A percentile compares a stretch with the other conserved stretches of the same genome.
These are phyloP conservation scores for Colletotrichum limetticola DNA, from an alignment of 2,329 filamentous ascomycete genomes.

Conservation along the genomic window DNA sequence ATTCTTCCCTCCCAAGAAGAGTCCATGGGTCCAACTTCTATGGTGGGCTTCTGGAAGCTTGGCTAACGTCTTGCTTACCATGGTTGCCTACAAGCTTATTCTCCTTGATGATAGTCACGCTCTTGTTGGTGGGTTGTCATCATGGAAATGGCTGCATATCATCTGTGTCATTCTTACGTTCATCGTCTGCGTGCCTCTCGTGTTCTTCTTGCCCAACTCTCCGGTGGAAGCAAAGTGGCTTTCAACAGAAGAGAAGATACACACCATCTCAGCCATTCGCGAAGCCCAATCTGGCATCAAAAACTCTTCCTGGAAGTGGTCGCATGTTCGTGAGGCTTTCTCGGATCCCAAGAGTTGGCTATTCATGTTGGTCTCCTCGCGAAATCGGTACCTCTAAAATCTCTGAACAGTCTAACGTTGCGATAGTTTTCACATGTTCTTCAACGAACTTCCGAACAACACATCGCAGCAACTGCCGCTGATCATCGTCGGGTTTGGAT, in stretches of 20 bases:
- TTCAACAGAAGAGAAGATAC: conserved; percentile 36
- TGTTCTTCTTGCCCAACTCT: conserved; percentile 38
- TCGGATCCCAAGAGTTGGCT: conserved; percentile 39
- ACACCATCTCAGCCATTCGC: conserved; percentile 37
- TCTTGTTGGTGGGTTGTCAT: conserved; percentile 36
- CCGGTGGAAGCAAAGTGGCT: conserved; percentile 38
- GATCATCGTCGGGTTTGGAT: conserved; percentile 39
- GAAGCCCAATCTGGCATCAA: conserved; percentile 37
- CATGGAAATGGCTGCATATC: conserved; percentile 29
- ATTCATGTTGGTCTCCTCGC: conserved; percentile 21
- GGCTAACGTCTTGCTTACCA: conserved; percentile 42
- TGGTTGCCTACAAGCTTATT: conserved; percentile 43
- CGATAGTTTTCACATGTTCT: conserved; percentile 40
- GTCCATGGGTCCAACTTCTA: conserved; percentile 42
- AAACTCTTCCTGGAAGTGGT: conserved; percentile 40
- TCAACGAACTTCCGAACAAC: conserved; percentile 41
- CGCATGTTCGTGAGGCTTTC: conserved; percentile 38
- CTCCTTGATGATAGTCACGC: conserved; percentile 33
- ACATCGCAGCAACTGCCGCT: conserved; percentile 40
- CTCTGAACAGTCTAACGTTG: not conserved
- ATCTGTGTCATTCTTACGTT: not conserved
- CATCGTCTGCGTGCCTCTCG: conserved; percentile 24
- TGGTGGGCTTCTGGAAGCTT: conserved; percentile 43
- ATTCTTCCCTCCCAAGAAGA: conserved; percentile 42
- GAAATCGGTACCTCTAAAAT: too few species aligned